Evolutionary conservation across 2,329 filamentous ascomycete genomes (phyloP).

Genomic region (Aureobasidium lini): DNA sequence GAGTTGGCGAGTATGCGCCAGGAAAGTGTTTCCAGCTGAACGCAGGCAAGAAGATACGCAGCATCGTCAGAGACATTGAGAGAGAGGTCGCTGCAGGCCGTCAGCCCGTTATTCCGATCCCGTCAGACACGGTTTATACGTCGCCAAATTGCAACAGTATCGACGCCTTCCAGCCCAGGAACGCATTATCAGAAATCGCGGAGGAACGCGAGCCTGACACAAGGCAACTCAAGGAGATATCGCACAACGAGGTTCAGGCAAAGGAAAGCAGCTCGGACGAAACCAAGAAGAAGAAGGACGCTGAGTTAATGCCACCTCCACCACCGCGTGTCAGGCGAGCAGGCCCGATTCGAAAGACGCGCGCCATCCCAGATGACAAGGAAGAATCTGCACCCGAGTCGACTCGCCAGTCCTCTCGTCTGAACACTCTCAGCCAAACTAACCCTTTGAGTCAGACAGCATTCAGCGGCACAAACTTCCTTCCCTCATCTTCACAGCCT

Average conservation of each 20-base stretch:
- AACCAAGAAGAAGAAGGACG: slow-evolving; percentile 21
- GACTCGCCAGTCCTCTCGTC: not conserved
- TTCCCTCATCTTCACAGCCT: slow-evolving; percentile 2
- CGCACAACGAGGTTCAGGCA: slow-evolving; percentile 34
- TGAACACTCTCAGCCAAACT: slow-evolving; percentile 7
- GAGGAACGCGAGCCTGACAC: slow-evolving; percentile 36
- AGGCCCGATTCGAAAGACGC: slow-evolving; percentile 7
- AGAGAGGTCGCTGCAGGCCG: slow-evolving; percentile 41
- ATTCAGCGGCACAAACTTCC: not conserved
- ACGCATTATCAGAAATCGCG: slow-evolving; percentile 31
- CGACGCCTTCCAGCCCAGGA: slow-evolving; percentile 28
- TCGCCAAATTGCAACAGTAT: slow-evolving; percentile 35
- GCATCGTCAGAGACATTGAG: slow-evolving; percentile 43
- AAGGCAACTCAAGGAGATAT: slow-evolving; percentile 36
- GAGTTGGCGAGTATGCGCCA: slow-evolving; percentile 41
- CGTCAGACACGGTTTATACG: slow-evolving; percentile 40
- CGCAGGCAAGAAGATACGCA: slow-evolving; percentile 40
- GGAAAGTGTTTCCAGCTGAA: slow-evolving; percentile 41
- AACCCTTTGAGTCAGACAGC: slow-evolving; percentile 8
- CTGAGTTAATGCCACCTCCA: slow-evolving; percentile 28
- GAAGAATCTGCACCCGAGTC: not conserved
- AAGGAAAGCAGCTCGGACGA: slow-evolving; percentile 1
- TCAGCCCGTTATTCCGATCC: slow-evolving; percentile 43
- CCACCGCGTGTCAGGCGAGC: slow-evolving; percentile 18
- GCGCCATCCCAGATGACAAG: not conserved